phyloP scores from a whole-genome alignment of 306 rosid species.

The Lupinus albus region DNA sequence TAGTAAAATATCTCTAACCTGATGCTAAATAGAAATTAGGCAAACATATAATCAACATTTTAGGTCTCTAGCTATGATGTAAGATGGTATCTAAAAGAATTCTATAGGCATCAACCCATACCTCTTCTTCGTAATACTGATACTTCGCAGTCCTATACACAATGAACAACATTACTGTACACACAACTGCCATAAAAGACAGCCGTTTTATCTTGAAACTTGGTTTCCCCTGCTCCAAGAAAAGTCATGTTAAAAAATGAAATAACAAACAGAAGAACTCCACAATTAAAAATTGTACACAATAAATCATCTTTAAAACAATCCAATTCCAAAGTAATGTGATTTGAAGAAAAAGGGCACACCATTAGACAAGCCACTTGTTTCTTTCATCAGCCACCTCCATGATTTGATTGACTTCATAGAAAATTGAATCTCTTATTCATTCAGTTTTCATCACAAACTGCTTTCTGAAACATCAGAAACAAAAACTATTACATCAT shows the following conservation, averaged over 20 bases:
- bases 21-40: conserved; percentile 18
- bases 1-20: conserved; percentile 8
- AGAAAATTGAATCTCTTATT: conserved; percentile 50
- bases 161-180: conserved; percentile 64
- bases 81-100: not conserved
- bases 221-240: conserved; percentile 64
- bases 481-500: conserved; percentile 35
- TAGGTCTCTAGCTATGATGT: conserved; percentile 18
- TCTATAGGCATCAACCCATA: conserved; percentile 22
- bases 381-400: conserved; percentile 59
- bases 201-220: conserved; percentile 75
- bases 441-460: conserved; percentile 52
- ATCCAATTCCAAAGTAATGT: conserved; percentile 9
- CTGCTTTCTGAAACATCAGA: conserved; percentile 41
- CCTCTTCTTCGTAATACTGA: conserved; percentile 71
- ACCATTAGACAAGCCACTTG: conserved; percentile 65
- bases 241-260: conserved; percentile 13
- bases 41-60: not conserved
- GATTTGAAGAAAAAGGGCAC: conserved; percentile 33
- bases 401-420: conserved; percentile 76
- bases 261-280: conserved; percentile 1
- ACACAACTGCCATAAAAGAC: conserved; percentile 68
- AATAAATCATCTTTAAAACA: conserved; percentile 20
- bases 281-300: not conserved
- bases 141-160: conserved; percentile 77